Conservation (phyloP, 108 stramenopile genomes). For the Fistulifera pelliculosa region DNA sequence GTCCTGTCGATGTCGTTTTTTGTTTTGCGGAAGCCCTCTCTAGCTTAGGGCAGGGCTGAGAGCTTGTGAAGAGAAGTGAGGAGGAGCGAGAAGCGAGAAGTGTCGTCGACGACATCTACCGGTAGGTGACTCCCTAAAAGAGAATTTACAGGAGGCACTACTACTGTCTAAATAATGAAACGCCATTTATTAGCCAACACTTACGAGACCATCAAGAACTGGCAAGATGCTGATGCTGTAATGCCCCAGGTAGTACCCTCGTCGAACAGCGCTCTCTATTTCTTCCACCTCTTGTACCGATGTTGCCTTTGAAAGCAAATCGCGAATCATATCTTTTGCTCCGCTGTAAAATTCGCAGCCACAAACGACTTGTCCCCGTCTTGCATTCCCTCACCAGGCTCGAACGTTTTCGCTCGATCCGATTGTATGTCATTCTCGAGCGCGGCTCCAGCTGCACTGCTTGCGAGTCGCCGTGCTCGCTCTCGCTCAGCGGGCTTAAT, state of each 20-base stretch:
- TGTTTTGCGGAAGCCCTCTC: too few relatives aligned
- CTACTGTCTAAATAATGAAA: too few relatives aligned
- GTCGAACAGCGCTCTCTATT: not conserved
- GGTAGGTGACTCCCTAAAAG: too few relatives aligned
- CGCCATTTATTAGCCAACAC: too few relatives aligned
- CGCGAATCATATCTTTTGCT: constrained; percentile 3
- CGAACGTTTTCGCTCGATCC: constrained; percentile 62
- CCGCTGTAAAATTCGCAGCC: not conserved
- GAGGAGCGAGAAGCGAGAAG: too few relatives aligned
- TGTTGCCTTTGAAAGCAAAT: not conserved
- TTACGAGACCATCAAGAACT: too few relatives aligned
- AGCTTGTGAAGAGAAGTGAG: too few relatives aligned
- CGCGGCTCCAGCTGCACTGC: constrained; percentile 76
- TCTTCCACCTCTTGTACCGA: constrained; percentile 1
- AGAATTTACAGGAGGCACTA: too few relatives aligned
- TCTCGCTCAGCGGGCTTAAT: constrained; percentile 68
- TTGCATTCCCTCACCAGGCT: constrained; percentile 65
- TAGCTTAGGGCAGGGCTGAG: too few relatives aligned
- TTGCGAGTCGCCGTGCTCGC: constrained; percentile 60
- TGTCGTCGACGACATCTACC: too few relatives aligned
- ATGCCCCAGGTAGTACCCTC: not conserved
- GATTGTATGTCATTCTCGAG: constrained; percentile 65
- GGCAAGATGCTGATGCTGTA: not conserved
- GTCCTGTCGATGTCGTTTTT: too few relatives aligned
- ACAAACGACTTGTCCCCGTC: not conserved